Conservation (phyloP, 768 basidiomycete species). For the Russula abietina region DNA sequence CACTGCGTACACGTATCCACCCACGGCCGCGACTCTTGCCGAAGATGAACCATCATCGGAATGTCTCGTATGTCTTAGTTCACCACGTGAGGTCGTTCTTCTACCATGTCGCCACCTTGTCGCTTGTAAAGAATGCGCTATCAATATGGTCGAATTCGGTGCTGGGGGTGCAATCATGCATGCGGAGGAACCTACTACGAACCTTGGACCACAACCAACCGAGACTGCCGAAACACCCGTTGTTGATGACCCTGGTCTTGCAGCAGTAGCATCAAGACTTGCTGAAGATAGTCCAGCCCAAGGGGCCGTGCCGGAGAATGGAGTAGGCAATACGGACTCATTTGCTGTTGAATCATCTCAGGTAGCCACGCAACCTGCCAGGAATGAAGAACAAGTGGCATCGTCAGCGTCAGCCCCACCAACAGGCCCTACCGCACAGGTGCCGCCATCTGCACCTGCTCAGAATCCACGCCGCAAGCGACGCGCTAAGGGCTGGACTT, state of each 20-base stretch:
- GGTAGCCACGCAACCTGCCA: slow-evolving; percentile 14
- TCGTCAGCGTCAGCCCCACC: background rate
- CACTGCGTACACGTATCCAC: slow-evolving; percentile 46
- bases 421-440: slow-evolving; percentile 19
- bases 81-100: slow-evolving; percentile 85
- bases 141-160: slow-evolving; percentile 97
- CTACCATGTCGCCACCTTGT: slow-evolving; percentile 92
- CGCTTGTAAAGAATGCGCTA: slow-evolving; percentile 89
- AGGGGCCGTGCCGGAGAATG: background rate
- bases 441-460: slow-evolving; percentile 18
- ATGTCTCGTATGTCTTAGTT: slow-evolving; percentile 85
- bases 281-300: slow-evolving; percentile 14
- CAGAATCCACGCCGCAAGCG: slow-evolving; percentile 66
- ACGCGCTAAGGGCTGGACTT: slow-evolving; percentile 97
- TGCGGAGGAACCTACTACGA: slow-evolving; percentile 34
- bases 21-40: slow-evolving; percentile 32
- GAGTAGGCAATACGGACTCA: background rate
- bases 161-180: slow-evolving; percentile 85
- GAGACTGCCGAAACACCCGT: slow-evolving; percentile 26
- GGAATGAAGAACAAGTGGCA: slow-evolving; percentile 13
- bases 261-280: slow-evolving; percentile 31
- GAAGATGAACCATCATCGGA: slow-evolving; percentile 78
- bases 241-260: slow-evolving; percentile 15
- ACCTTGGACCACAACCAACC: slow-evolving; percentile 31
- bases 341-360: slow-evolving; percentile 13